Conservation (phyloP, 441 rosid genomes). For the Iberis amara region DNA sequence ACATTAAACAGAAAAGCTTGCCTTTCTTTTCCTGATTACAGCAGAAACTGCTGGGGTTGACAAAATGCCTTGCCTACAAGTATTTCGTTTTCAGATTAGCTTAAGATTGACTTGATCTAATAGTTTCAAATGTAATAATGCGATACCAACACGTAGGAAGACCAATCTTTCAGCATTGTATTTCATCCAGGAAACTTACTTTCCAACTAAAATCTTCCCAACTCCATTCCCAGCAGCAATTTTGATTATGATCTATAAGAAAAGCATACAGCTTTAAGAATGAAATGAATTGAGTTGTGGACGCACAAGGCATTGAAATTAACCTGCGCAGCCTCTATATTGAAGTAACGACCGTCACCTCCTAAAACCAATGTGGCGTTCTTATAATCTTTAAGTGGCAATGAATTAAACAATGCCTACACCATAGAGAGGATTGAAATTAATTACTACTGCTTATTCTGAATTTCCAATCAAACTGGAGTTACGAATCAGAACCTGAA, state of each 20-base stretch:
- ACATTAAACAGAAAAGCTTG: slow-evolving; percentile 22
- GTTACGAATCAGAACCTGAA: slow-evolving; percentile 54
- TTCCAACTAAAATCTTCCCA: slow-evolving; percentile 77
- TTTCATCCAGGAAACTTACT: slow-evolving; percentile 38
- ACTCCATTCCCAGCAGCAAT: slow-evolving; percentile 95
- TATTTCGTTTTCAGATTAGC: background rate
- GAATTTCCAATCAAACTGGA: background rate
- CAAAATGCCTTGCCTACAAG: slow-evolving; percentile 73
- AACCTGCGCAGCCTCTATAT: slow-evolving; percentile 84
- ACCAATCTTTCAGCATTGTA: background rate
- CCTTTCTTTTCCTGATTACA: slow-evolving; percentile 82
- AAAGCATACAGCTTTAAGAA: slow-evolving; percentile 14
- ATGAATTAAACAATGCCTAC: slow-evolving; percentile 81
- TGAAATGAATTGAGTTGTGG: slow-evolving; percentile 1
- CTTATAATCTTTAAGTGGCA: slow-evolving; percentile 75
- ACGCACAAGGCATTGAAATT: background rate
- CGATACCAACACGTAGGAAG: background rate
- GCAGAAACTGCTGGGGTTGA: slow-evolving; percentile 94
- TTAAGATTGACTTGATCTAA: no score
- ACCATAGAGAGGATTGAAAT: slow-evolving; percentile 11
- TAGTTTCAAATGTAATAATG: no score
- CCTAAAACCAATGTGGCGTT: slow-evolving; percentile 73
- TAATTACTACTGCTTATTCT: background rate
- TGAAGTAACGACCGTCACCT: slow-evolving; percentile 92
- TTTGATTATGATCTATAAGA: slow-evolving; percentile 72